Evolutionary conservation across 768 basidiomycete species (phyloP).

Genomic region (Rickenella mellea): DNA sequence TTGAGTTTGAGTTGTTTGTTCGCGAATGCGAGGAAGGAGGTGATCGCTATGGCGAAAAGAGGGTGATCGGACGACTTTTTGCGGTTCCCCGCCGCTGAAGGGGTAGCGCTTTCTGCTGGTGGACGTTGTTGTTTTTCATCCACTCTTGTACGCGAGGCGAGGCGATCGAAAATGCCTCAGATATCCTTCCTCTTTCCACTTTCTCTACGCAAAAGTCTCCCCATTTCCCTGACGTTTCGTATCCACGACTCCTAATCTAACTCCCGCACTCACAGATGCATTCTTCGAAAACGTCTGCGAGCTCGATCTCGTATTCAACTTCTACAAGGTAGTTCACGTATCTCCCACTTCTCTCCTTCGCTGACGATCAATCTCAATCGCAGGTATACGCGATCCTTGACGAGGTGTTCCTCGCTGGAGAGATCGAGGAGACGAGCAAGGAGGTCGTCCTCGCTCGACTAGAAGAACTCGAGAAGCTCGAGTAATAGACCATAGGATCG

Average conservation of each 20-base stretch:
- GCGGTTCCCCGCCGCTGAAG: background rate
- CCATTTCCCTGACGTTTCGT: no score
- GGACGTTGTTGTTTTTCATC: background rate
- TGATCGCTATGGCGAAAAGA: no score
- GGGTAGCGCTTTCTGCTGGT: background rate
- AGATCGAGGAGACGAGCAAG: constrained; percentile 97
- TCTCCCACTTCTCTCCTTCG: background rate
- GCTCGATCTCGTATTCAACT: constrained; percentile 96
- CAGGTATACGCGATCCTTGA: constrained; percentile 97
- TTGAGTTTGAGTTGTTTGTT: no score
- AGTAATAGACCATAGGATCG: constrained; percentile 30
- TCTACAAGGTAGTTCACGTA: constrained; percentile 67
- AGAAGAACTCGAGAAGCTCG: constrained; percentile 89
- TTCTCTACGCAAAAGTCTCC: no score
- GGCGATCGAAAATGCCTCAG: no score
- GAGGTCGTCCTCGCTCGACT: constrained; percentile 87
- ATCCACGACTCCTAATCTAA: constrained; percentile 2
- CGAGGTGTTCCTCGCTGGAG: constrained; percentile 96
- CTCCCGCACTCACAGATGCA: constrained; percentile 48
- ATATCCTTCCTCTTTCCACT: no score
- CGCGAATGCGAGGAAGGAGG: no score
- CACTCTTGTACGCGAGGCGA: no score
- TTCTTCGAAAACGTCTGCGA: constrained; percentile 99
- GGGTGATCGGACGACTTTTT: no score
- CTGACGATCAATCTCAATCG: background rate